Evolutionary conservation across 208 protist species (phyloP).

Genomic region (Herpetomonas samuelpessoai): DNA sequence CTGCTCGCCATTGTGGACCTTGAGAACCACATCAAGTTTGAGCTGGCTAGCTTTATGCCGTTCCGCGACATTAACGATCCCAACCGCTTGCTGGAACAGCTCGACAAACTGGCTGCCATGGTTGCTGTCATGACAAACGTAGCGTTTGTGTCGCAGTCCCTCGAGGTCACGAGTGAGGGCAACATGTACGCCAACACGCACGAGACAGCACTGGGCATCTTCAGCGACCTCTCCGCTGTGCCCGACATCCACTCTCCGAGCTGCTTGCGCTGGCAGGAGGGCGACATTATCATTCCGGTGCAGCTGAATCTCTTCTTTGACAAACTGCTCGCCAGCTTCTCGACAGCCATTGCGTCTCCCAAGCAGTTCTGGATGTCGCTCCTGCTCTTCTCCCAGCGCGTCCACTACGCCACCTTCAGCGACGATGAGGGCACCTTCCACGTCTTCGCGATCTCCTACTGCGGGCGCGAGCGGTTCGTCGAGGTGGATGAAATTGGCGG

Average conservation of each 20-base stretch:
- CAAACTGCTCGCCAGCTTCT: conserved; percentile 72
- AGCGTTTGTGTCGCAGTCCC: conserved; percentile 46
- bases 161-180: conserved; percentile 68
- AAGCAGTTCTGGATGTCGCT: conserved; percentile 75
- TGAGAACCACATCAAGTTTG: conserved; percentile 68
- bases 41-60: conserved; percentile 53
- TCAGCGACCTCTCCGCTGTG: conserved; percentile 70
- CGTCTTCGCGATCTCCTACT: conserved; percentile 69
- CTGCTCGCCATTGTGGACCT: conserved; percentile 63
- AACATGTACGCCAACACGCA: conserved; percentile 65
- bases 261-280: conserved; percentile 56
- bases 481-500: conserved; percentile 67
- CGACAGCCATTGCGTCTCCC: conserved; percentile 44
- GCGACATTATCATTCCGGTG: conserved; percentile 68
- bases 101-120: conserved; percentile 49
- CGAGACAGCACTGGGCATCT: conserved; percentile 69
- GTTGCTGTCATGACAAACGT: conserved; percentile 63
- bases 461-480: conserved; percentile 54
- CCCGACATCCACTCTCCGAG: conserved; percentile 74
- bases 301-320: conserved; percentile 61
- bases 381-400: conserved; percentile 50
- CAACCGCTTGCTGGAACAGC: conserved; percentile 50
- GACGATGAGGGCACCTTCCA: conserved; percentile 72
- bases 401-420: conserved; percentile 66
- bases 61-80: conserved; percentile 67